Percentiles rank a stretch among this genome's conserved stretches.
Evolutionary conservation across 2,329 filamentous ascomycete genomes (phyloP).

Genomic region (Penicillium sclerotigenum): DNA sequence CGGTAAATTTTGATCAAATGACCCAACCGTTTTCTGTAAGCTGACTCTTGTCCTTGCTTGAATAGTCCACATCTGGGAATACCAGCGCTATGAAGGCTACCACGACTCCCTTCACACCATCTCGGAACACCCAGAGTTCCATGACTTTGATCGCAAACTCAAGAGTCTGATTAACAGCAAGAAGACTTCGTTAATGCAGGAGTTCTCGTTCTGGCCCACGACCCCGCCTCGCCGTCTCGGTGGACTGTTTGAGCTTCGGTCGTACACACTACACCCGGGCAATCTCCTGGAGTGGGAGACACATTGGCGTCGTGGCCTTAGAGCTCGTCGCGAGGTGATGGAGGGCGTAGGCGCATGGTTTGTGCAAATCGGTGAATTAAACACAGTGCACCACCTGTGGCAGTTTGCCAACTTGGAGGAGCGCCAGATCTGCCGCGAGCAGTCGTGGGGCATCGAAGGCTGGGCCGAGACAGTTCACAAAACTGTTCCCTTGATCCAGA

Average conservation of each 20-base stretch:
- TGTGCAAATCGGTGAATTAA: constrained; percentile 94
- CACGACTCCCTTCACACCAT: constrained; percentile 88
- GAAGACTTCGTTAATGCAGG: constrained; percentile 92
- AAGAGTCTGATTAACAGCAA: constrained; percentile 82
- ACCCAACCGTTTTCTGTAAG: not conserved
- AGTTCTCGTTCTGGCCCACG: constrained; percentile 99
- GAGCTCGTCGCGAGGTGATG: constrained; percentile 93
- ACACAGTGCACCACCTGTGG: constrained; percentile 97
- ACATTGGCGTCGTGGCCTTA: constrained; percentile 90
- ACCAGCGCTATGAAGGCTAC: constrained; percentile 94
- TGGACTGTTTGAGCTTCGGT: constrained; percentile 91
- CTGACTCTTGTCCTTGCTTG: constrained; percentile 29
- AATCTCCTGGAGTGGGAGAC: constrained; percentile 98
- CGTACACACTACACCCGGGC: constrained; percentile 92
- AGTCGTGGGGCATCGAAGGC: constrained; percentile 91
- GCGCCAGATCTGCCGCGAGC: constrained; percentile 81
- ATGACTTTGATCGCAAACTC: constrained; percentile 78
- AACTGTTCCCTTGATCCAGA: constrained; percentile 94
- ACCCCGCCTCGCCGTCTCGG: constrained; percentile 84
- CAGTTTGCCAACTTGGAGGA: constrained; percentile 97
- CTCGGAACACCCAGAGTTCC: constrained; percentile 75
- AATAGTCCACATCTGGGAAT: constrained; percentile 98
- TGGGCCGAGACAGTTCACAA: constrained; percentile 98
- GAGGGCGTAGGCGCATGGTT: constrained; percentile 98
- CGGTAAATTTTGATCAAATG: constrained; percentile 51